Evolutionary conservation across 352 stramenopile genomes (phyloP).

Genomic region (Phytophthora fragariaefolia): DNA sequence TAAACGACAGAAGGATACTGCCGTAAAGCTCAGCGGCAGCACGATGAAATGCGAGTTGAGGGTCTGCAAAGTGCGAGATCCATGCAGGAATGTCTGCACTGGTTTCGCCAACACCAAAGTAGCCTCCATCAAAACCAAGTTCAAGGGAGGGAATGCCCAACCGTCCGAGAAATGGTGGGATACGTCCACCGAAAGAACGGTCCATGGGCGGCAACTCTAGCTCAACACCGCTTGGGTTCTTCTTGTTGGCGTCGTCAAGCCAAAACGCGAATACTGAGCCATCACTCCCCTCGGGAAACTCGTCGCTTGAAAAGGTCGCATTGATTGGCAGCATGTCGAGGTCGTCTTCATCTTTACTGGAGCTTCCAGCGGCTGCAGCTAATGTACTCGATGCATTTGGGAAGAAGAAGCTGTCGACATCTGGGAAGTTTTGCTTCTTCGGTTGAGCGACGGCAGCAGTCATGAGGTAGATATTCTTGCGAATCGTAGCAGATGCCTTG

Average conservation of each 20-base stretch:
- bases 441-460: constrained; percentile 72
- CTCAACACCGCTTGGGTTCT: constrained; percentile 20
- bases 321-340: constrained; percentile 64
- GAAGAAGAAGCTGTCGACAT: constrained; percentile 62
- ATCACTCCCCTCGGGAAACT: constrained; percentile 57
- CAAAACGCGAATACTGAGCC: constrained; percentile 80
- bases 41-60: constrained; percentile 75
- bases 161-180: constrained; percentile 76
- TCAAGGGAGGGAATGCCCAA: constrained; percentile 79
- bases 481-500: constrained; percentile 72
- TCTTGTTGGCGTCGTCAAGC: constrained; percentile 60
- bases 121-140: constrained; percentile 72
- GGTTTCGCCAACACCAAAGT: constrained; percentile 68
- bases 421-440: constrained; percentile 49
- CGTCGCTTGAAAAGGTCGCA: constrained; percentile 67
- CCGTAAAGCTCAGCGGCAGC: constrained; percentile 82
- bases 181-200: constrained; percentile 48
- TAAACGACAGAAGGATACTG: constrained; percentile 79
- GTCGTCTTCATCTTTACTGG: constrained; percentile 42
- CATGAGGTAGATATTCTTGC: constrained; percentile 82
- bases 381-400: constrained; percentile 18
- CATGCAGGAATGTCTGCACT: constrained; percentile 73
- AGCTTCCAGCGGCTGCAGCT: constrained; percentile 19
- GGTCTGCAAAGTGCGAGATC: constrained; percentile 81
- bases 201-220: constrained; percentile 63